Evolutionary conservation across 495 filamentous ascomycete genomes (phyloP).

Genomic region (Coniosporium apollinis): DNA sequence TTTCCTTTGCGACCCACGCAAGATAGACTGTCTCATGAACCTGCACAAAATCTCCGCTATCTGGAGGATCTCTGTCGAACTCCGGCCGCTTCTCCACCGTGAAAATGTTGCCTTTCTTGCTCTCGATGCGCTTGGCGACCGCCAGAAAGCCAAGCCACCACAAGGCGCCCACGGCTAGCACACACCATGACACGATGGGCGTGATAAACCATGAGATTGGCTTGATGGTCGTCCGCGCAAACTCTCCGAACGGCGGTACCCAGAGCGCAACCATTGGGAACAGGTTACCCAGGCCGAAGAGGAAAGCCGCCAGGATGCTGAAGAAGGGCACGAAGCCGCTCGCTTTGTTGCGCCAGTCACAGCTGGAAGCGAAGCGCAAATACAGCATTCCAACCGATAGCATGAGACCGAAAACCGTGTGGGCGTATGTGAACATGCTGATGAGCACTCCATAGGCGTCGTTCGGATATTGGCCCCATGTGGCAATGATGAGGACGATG

Average conservation of each 20-base stretch:
- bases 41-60: neutral
- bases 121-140: neutral
- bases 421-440: conserved; percentile 2
- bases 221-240: no score
- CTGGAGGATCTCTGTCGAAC: conserved; percentile 5
- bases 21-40: conserved; percentile 7
- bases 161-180: neutral
- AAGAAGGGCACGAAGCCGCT: neutral
- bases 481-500: no score
- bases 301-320: conserved; percentile 3
- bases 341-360: conserved; percentile 4
- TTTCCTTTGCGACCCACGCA: conserved; percentile 6
- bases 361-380: conserved; percentile 1
- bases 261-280: conserved; percentile 7
- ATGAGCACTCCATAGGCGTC: conserved; percentile 5
- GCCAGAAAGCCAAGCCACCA: conserved; percentile 3
- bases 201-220: neutral
- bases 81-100: conserved; percentile 3
- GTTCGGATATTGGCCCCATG: no score
- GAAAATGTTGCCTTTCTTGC: conserved; percentile 1
- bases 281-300: conserved; percentile 4
- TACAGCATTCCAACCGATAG: conserved; percentile 6
- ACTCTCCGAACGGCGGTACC: no score
- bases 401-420: conserved; percentile 1
- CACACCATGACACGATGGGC: neutral